Evolutionary conservation across 192 early-diverging fungal genomes (phyloP).

Genomic region (Polychytrium aggregatum): DNA sequence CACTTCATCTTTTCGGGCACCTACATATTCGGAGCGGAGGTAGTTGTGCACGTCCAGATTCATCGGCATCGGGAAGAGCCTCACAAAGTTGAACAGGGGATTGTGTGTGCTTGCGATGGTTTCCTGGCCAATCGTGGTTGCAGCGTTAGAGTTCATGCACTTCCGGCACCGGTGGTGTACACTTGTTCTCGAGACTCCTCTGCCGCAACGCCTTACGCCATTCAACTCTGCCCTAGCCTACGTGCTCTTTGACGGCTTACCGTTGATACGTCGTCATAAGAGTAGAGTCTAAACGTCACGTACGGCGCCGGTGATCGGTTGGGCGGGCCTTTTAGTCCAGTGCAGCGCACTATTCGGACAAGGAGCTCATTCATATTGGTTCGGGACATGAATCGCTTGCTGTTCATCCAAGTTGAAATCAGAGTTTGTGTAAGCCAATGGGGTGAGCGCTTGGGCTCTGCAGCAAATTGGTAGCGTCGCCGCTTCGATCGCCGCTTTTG

Average conservation of each 20-base stretch:
- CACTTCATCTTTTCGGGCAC: too few relatives aligned
- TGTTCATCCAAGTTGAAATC: neutral
- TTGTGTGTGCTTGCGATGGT: slow-evolving; percentile 19
- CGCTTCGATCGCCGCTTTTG: neutral
- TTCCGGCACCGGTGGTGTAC: neutral
- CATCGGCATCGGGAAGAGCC: slow-evolving; percentile 23
- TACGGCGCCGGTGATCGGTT: slow-evolving; percentile 19
- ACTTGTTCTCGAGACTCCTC: too few relatives aligned
- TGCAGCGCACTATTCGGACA: slow-evolving; percentile 15
- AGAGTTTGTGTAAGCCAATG: slow-evolving; percentile 1
- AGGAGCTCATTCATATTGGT: slow-evolving; percentile 27
- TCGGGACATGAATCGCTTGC: slow-evolving; percentile 10
- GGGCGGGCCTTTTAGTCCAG: slow-evolving; percentile 10
- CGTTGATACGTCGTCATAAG: slow-evolving; percentile 20
- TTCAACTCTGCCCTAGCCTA: too few relatives aligned
- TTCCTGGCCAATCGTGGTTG: slow-evolving; percentile 10
- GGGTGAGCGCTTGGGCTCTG: neutral
- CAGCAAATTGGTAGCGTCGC: neutral
- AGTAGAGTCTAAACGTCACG: slow-evolving; percentile 21
- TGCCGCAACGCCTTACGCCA: too few relatives aligned
- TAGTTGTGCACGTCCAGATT: slow-evolving; percentile 26
- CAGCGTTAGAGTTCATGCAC: neutral
- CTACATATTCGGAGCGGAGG: slow-evolving; percentile 17
- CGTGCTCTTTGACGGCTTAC: too few relatives aligned
- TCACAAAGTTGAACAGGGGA: slow-evolving; percentile 24